These are phyloP conservation scores for Pouteria campechiana DNA, from an alignment of 179 eudicot species.

Conservation along the genomic window DNA sequence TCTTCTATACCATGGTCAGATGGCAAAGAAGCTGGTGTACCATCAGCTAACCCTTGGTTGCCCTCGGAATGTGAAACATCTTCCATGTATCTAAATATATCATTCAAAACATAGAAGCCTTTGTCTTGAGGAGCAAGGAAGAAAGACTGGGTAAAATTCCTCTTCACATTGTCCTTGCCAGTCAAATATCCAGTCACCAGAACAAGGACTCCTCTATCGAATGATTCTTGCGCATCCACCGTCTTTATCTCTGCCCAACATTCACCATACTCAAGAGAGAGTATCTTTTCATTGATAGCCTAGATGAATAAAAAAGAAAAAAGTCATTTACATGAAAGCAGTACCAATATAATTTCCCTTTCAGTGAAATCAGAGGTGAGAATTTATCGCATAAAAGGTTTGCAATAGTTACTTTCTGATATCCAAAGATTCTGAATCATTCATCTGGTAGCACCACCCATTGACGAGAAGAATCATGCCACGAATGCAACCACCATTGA, in stretches of 20 bases:
- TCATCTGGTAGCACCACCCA: no score
- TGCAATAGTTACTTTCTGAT: no score
- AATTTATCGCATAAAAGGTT: no score
- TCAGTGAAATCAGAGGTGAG: no score
- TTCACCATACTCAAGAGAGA: conserved; percentile 47
- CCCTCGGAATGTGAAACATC: conserved; percentile 11
- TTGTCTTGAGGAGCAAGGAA: conserved; percentile 89
- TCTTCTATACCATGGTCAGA: conserved; percentile 34
- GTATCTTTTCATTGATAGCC: conserved; percentile 76
- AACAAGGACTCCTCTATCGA: conserved; percentile 63
- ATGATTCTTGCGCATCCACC: conserved; percentile 86
- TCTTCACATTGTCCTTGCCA: conserved; percentile 34
- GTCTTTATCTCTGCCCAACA: conserved; percentile 64
- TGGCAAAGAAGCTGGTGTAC: conserved; percentile 18
- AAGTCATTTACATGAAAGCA: background rate
- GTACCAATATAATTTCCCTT: no score
- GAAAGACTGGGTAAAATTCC: conserved; percentile 58
- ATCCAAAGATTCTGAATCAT: no score
- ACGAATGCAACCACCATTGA: background rate
- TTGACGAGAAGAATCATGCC: background rate
- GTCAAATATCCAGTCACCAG: conserved; percentile 65
- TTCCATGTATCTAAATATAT: conserved; percentile 64
- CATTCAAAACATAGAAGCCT: conserved; percentile 80
- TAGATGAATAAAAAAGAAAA: conserved; percentile 4
- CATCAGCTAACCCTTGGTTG: conserved; percentile 14